Conservation (phyloP, 371 early-diverging fungal species). For the Mucor racemosus region DNA sequence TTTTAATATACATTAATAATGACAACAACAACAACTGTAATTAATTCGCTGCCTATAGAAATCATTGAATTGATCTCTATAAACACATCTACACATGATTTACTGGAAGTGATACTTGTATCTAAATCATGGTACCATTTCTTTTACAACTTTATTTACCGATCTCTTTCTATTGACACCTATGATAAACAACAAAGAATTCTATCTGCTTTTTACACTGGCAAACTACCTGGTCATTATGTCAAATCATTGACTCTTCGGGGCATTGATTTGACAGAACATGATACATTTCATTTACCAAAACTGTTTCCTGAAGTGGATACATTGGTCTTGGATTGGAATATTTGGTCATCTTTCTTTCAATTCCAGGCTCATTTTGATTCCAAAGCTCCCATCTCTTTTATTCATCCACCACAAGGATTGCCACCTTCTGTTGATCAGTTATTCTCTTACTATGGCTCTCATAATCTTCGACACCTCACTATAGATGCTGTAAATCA, state of each 20-base stretch:
- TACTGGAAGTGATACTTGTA: conserved; percentile 18
- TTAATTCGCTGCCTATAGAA: conserved; percentile 13
- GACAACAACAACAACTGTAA: not conserved
- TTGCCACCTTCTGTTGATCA: conserved; percentile 1
- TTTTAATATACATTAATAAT: not conserved
- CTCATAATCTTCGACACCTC: not conserved
- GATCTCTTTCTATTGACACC: conserved; percentile 1
- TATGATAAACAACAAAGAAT: conserved; percentile 5
- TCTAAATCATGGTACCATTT: conserved; percentile 23
- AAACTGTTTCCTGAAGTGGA: conserved; percentile 16
- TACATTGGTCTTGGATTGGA: conserved; percentile 17
- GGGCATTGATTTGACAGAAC: not conserved
- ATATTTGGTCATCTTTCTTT: conserved; percentile 1
- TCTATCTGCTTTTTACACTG: conserved; percentile 5
- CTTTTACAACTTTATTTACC: conserved; percentile 17
- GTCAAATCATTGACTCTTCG: conserved; percentile 6
- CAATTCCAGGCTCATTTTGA: conserved; percentile 3
- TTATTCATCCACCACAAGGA: conserved; percentile 22
- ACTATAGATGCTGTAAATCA: not conserved
- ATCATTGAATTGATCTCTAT: conserved; percentile 20
- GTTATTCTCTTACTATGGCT: conserved; percentile 15
- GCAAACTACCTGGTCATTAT: conserved; percentile 13
- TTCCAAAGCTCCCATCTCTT: conserved; percentile 11
- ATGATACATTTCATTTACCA: not conserved
- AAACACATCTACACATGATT: conserved; percentile 5